Percentiles rank a stretch among this genome's conserved stretches.
These are phyloP conservation scores for Podaxis sp. DNA, from an alignment of 768 basidiomycete species.

Conservation along the genomic window DNA sequence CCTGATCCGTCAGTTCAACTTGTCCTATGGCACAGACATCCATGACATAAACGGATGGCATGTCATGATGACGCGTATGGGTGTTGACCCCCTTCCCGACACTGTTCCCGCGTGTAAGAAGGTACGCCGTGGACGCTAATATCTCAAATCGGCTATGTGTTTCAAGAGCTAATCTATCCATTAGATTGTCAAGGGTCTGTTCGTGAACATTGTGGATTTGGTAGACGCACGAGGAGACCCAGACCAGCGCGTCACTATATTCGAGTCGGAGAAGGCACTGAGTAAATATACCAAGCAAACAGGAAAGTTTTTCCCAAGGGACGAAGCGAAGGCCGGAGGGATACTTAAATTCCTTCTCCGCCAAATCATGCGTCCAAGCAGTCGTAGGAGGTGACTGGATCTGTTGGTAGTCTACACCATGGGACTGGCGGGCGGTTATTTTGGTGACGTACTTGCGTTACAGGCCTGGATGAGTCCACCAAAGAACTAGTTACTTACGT, in stretches of 20 bases:
- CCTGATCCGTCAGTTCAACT: slow-evolving; percentile 16
- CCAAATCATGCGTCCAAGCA: neutral
- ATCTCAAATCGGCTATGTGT: neutral
- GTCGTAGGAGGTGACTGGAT: neutral
- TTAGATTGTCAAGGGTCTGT: slow-evolving; percentile 1
- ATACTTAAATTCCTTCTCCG: slow-evolving; percentile 14
- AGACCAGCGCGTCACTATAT: neutral
- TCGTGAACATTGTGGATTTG: slow-evolving; percentile 17
- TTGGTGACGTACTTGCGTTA: neutral
- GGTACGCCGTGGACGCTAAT: neutral
- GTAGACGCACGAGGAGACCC: slow-evolving; percentile 9
- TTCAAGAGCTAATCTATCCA: neutral
- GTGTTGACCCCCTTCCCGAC: slow-evolving; percentile 3
- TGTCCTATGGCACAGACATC: slow-evolving; percentile 15
- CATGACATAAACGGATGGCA: slow-evolving; percentile 16
- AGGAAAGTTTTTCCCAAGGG: slow-evolving; percentile 5
- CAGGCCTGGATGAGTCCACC: no score
- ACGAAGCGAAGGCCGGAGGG: slow-evolving; percentile 2
- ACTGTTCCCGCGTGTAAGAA: neutral
- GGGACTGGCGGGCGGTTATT: neutral
- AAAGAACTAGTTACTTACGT: no score
- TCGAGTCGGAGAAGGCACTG: slow-evolving; percentile 8
- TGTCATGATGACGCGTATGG: slow-evolving; percentile 11
- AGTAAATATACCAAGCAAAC: slow-evolving; percentile 12
- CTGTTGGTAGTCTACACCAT: neutral